Evolutionary conservation across 495 filamentous ascomycete genomes (phyloP).

Genomic region (Cercophora sp.): DNA sequence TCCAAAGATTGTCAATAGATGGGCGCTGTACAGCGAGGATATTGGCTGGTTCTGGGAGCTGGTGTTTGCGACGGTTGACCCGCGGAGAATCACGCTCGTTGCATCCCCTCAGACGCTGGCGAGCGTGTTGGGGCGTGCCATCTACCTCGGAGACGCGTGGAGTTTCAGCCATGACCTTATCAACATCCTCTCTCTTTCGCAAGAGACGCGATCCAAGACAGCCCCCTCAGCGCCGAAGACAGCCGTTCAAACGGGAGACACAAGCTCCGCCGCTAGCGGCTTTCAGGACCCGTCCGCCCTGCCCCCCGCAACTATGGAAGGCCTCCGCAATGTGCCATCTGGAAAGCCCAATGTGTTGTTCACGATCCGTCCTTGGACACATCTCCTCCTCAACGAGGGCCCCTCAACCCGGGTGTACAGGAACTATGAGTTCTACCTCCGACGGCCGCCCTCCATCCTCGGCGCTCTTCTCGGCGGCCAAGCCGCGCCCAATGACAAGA

Average conservation of each 20-base stretch:
- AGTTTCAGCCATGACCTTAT: conserved; percentile 31
- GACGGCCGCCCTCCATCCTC: conserved; percentile 37
- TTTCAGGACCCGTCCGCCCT: not conserved
- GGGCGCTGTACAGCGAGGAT: conserved; percentile 12
- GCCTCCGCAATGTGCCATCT: no score
- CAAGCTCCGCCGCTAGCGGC: not conserved
- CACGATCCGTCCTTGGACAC: conserved; percentile 38
- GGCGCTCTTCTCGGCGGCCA: conserved; percentile 34
- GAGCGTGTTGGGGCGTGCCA: conserved; percentile 33
- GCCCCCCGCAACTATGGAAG: not conserved
- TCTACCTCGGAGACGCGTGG: conserved; percentile 37
- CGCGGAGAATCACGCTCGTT: conserved; percentile 38
- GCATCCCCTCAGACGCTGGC: conserved; percentile 39
- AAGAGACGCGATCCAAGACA: not conserved
- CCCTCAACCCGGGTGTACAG: conserved; percentile 34
- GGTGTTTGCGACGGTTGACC: conserved; percentile 40
- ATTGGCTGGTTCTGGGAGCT: conserved; percentile 41
- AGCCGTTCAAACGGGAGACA: not conserved
- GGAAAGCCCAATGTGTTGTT: conserved; percentile 21
- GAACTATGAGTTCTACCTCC: conserved; percentile 37
- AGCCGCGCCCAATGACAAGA: conserved; percentile 26
- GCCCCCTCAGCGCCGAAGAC: not conserved
- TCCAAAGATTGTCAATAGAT: conserved; percentile 3
- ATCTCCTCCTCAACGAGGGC: conserved; percentile 42
- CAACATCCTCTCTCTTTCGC: conserved; percentile 42